Conservation (phyloP, 768 basidiomycete species). For the Serendipita sp. region DNA sequence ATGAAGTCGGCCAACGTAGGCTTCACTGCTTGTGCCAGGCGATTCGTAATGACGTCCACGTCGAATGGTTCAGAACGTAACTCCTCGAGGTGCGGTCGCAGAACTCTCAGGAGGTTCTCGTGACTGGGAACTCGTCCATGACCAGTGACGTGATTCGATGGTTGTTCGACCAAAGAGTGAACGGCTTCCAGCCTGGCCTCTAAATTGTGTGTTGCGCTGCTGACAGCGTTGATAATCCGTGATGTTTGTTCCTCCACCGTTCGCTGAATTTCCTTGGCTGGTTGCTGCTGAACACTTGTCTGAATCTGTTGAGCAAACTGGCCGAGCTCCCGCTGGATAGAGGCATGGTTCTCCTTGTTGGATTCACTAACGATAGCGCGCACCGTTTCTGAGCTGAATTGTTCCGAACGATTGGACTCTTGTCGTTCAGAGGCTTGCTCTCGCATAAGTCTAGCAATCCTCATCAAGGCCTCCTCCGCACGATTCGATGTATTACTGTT, state of each 20-base stretch:
- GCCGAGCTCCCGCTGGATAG: constrained; percentile 46
- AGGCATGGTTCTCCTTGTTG: constrained; percentile 40
- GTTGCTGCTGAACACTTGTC: constrained; percentile 10
- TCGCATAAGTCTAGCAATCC: constrained; percentile 9
- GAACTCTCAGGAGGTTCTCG: constrained; percentile 17
- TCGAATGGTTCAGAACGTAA: constrained; percentile 55
- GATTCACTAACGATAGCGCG: constrained; percentile 53
- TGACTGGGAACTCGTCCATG: constrained; percentile 3
- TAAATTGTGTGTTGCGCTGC: constrained; percentile 40
- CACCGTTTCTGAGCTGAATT: constrained; percentile 64
- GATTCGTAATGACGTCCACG: constrained; percentile 58
- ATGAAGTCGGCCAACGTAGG: constrained; percentile 81
- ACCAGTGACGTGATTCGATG: not conserved
- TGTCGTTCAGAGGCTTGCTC: constrained; percentile 3
- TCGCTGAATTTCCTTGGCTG: constrained; percentile 15
- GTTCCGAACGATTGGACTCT: constrained; percentile 26
- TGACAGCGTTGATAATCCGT: constrained; percentile 42
- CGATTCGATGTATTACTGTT: not conserved
- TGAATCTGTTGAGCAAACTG: constrained; percentile 32
- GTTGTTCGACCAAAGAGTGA: constrained; percentile 6
- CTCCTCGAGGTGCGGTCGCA: constrained; percentile 46
- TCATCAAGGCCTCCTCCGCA: constrained; percentile 7
- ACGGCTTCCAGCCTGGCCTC: constrained; percentile 44
- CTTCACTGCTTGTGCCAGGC: constrained; percentile 71
- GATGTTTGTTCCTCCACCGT: constrained; percentile 44